Evolutionary conservation across 768 basidiomycete species (phyloP), one percentile per base, ranked within the genome.

Genomic region (Russula sp.): DNA sequence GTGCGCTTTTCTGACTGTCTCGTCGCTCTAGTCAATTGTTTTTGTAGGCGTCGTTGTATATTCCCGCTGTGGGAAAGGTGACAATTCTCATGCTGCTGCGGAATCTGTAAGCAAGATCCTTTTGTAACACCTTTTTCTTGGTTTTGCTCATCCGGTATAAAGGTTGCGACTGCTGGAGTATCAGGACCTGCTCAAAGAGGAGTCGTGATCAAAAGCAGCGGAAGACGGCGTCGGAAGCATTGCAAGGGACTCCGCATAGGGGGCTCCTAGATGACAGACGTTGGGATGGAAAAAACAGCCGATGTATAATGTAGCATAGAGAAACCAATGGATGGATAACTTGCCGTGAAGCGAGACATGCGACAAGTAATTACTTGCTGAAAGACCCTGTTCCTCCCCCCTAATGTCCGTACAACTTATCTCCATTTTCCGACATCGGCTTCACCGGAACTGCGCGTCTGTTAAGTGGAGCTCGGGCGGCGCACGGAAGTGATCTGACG

Each of bases 41-140:
- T 32, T 49, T 58, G 61, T 62, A 94, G 94, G 95, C 94, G 11
- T 93, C 94, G 14, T 79, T 99, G 62, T 98, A 98, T 74, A 81
- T 98, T 66, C 94, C 96, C 9, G 88, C 92, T 6, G 93, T 99
- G n/a, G 97, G 97, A 20, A 97, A 96, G 76, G 90, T 97, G 61
- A 99, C 97, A 1, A 97, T 98, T 68, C 78, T 95, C 71, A 96
- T 99, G 92, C 81, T 99, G n/a, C 82, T 97, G 70, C 84, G 96
- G 52, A 99, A 99, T 73, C 71, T 99, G 89, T 94, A 72, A 71
- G 92, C 78, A 9, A 5, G 0, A 11, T 27, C 31, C 3, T 40
- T 11, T 20, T n/a, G 11, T 44, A 18, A 6, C 42, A 4, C 6
- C 16, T 31, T 14, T 6, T 2, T 2, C 5, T 40, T 27, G 39